phyloP scores from a whole-genome alignment of 1,284 basidiomycete genomes.

The Ustilago nuda region DNA sequence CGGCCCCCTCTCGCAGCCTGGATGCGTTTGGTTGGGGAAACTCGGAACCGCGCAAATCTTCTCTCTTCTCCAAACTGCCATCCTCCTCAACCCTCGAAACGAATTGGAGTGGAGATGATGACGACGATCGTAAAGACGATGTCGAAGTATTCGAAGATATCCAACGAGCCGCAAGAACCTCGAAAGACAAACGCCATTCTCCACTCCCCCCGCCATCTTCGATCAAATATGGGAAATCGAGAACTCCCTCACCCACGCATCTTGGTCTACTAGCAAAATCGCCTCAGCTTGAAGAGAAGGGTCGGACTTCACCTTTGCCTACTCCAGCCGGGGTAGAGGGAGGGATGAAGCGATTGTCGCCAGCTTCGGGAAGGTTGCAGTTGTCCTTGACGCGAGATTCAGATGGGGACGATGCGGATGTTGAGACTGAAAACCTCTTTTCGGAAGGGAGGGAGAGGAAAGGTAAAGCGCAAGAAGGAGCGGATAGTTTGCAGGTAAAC shows the following conservation, averaged over 20 bases:
- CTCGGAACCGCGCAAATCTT: conserved; percentile 22
- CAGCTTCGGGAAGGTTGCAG: conserved; percentile 21
- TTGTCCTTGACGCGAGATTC: conserved; percentile 28
- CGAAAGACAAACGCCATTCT: conserved; percentile 33
- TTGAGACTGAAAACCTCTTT: conserved; percentile 23
- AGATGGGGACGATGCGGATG: conserved; percentile 51
- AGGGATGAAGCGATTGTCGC: conserved; percentile 18
- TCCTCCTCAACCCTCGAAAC: conserved; percentile 36
- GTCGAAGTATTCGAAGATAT: conserved; percentile 32
- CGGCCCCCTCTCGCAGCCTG: conserved; percentile 30
- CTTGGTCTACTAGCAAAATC: conserved; percentile 30
- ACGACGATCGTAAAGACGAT: conserved; percentile 41
- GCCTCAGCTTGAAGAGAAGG: conserved; percentile 27
- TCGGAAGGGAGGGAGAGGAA: conserved; percentile 11
- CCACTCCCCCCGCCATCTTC: conserved; percentile 34
- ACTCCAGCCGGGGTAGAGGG: not conserved
- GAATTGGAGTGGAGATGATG: conserved; percentile 52
- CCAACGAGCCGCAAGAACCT: conserved; percentile 32
- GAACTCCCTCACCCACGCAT: conserved; percentile 39
- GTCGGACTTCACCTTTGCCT: conserved; percentile 4
- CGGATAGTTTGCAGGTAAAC: conserved; percentile 5
- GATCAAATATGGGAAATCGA: conserved; percentile 29
- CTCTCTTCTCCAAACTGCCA: conserved; percentile 40
- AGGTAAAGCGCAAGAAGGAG: conserved; percentile 14
- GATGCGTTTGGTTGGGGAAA: conserved; percentile 44